A percentile compares a stretch with the other conserved stretches of the same genome.
phyloP scores from a whole-genome alignment of 208 protist genomes.

The Histomonas meleagridis region DNA sequence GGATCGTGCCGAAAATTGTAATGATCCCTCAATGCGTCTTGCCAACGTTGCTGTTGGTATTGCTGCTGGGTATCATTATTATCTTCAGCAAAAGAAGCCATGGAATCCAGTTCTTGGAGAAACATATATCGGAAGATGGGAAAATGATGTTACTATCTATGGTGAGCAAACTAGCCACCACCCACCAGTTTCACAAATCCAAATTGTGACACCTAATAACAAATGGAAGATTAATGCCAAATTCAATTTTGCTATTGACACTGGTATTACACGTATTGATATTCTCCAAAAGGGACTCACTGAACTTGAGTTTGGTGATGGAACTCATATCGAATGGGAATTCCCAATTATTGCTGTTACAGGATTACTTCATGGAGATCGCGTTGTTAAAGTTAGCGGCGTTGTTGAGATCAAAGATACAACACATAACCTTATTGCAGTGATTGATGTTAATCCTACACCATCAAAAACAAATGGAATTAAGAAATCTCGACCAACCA shows the following conservation, averaged over 20 bases:
- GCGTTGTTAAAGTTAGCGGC: neutral
- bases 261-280: neutral
- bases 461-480: neutral
- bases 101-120: slow-evolving; percentile 37
- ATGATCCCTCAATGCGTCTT: neutral
- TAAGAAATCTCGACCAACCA: neutral
- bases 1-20: neutral
- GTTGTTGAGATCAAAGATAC: neutral
- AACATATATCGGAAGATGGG: slow-evolving; percentile 20
- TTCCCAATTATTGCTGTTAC: neutral
- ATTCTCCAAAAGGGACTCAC: neutral
- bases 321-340: neutral
- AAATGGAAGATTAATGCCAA: neutral
- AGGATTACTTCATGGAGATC: neutral
- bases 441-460: neutral
- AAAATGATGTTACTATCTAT: slow-evolving; percentile 35
- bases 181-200: slow-evolving; percentile 34
- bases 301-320: neutral
- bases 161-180: slow-evolving; percentile 41
- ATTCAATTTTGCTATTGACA: neutral
- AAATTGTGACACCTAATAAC: neutral
- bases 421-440: neutral
- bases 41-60: slow-evolving; percentile 14
- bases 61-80: slow-evolving; percentile 35
- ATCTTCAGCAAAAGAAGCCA: slow-evolving; percentile 34